Base-by-base conservation (phyloP, 768 basidiomycete genomes). In the Pleurotus platypus region DNA sequence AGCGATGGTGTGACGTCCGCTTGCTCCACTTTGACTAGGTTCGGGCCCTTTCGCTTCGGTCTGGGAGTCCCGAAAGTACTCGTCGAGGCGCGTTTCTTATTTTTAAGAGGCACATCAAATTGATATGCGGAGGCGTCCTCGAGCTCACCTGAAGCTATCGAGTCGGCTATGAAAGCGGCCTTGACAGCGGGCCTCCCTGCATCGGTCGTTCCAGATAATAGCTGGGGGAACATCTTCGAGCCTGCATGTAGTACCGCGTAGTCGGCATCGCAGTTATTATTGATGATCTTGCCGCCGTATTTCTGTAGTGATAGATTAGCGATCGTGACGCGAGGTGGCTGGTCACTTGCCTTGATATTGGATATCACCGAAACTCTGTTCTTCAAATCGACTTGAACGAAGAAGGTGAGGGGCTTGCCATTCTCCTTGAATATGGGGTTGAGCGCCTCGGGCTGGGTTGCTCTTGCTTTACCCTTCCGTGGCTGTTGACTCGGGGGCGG, bases 341-440 rank as follows among this genome's bases (percentile, higher is more conserved):
- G 47, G 15, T 15, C 27, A 65, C 74, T 57, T 55, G 87, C 89
- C 80, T 86, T 89, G 66, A 91, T 85, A 6, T 73, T 69, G 46
- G 71, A 71, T 20, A 86, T 76, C 24, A 85, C 64, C 0, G 72
- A 67, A 13, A 72, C 69, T 20, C 88, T 76, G 49, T 81, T 80
- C 45, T 77, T 76, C 1, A 86, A 72, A 61, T 86, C 86, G n/a
- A 89, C 73, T 64, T 88, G 86, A 37, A 90, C 84, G 61, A 82
- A 88, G 61, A 90, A 89, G 11, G 71, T 66, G 46, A 84, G 62
- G 0, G 78, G 70, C 50, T 69, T 63, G 2, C 82, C 86, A 35
- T 70, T 63, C 20, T 67, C 65, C 0, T 69, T 69, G 57, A 89
- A 87, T 20, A 87, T 64, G 45, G 51, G 38, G 9, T 40, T 37